phyloP scores from a whole-genome alignment of 352 stramenopile genomes.

The Phytophthora uliginosa region DNA sequence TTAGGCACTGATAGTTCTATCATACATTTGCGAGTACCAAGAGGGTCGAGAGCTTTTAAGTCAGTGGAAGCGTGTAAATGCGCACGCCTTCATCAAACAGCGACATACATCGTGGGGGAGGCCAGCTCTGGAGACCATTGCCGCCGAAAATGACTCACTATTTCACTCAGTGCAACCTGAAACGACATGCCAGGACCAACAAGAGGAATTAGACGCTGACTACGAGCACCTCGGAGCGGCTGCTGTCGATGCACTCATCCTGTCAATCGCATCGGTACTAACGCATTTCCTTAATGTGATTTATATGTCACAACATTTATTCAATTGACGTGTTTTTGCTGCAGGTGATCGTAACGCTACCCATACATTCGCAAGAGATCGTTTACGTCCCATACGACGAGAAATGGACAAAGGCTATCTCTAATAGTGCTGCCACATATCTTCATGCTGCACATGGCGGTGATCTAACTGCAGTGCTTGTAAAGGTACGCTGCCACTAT shows the following conservation, averaged over 20 bases:
- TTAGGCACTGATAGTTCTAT: conserved; percentile 41
- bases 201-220: conserved; percentile 17
- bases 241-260: conserved; percentile 33
- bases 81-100: conserved; percentile 36
- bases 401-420: conserved; percentile 17
- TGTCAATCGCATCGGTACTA: conserved; percentile 37
- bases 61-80: conserved; percentile 34
- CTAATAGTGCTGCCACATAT: conserved; percentile 28
- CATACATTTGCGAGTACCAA: conserved; percentile 41
- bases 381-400: conserved; percentile 1
- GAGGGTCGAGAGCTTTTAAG: conserved; percentile 37
- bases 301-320: not conserved
- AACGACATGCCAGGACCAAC: conserved; percentile 6
- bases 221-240: conserved; percentile 27
- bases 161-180: conserved; percentile 22
- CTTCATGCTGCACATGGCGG: conserved; percentile 14
- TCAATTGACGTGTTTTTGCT: not conserved
- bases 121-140: conserved; percentile 15
- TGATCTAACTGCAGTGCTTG: conserved; percentile 16
- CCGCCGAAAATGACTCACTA: conserved; percentile 48
- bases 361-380: not conserved
- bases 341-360: conserved; percentile 22
- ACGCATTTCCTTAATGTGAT: not conserved
- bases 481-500: conserved; percentile 18
- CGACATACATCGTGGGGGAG: conserved; percentile 29